These are phyloP conservation scores for Astragalus glycyphyllos DNA, from an alignment of 306 rosid genomes.

Conservation along the genomic window DNA sequence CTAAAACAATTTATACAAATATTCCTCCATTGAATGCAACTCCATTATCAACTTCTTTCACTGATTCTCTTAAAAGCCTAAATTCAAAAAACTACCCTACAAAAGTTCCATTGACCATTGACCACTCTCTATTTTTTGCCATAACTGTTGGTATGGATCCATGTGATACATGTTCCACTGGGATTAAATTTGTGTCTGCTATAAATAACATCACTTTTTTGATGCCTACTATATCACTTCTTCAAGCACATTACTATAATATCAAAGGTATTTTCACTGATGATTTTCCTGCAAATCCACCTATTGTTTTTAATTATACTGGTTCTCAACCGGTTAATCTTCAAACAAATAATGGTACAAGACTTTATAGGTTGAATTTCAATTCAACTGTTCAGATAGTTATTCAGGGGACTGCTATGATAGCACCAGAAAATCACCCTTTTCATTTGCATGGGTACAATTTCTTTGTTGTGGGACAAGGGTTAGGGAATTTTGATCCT, in stretches of 20 bases:
- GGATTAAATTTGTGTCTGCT: slow-evolving; percentile 56
- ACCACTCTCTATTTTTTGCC: slow-evolving; percentile 65
- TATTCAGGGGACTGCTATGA: slow-evolving; percentile 65
- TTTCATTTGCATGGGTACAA: slow-evolving; percentile 72
- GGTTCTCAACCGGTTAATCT: slow-evolving; percentile 58
- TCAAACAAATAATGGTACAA: slow-evolving; percentile 66
- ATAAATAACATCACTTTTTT: slow-evolving; percentile 64
- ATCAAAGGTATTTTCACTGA: slow-evolving; percentile 63
- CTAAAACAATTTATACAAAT: slow-evolving; percentile 44
- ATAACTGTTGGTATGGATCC: slow-evolving; percentile 61
- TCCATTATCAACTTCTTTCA: slow-evolving; percentile 47
- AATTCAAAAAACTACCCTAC: slow-evolving; percentile 66
- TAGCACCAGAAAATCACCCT: slow-evolving; percentile 77
- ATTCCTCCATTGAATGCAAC: slow-evolving; percentile 75
- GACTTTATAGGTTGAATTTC: slow-evolving; percentile 53
- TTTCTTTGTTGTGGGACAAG: slow-evolving; percentile 73
- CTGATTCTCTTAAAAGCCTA: slow-evolving; percentile 69
- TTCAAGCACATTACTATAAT: slow-evolving; percentile 72
- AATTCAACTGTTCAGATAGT: slow-evolving; percentile 67
- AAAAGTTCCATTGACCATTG: slow-evolving; percentile 56
- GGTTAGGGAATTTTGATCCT: slow-evolving; percentile 73
- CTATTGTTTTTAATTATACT: slow-evolving; percentile 60
- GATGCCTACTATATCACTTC: slow-evolving; percentile 64
- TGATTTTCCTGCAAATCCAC: slow-evolving; percentile 73
- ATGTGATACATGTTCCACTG: slow-evolving; percentile 53